Percentiles rank a stretch among this genome's conserved stretches.
phyloP scores from a whole-genome alignment of 1,284 basidiomycete species.

The Apiotrichum gracile region DNA sequence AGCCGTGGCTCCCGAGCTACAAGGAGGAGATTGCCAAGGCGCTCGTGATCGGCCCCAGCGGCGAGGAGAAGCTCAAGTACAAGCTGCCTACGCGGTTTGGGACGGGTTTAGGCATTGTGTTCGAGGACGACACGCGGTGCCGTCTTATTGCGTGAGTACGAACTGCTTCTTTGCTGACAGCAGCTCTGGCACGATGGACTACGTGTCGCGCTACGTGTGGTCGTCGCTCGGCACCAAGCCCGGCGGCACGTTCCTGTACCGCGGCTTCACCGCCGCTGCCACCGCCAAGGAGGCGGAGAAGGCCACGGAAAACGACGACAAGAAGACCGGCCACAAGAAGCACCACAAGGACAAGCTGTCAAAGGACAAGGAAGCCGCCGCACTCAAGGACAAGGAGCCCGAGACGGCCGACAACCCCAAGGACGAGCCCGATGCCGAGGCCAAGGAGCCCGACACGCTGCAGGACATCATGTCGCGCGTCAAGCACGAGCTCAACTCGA shows the following conservation, averaged over 20 bases:
- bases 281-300: constrained; percentile 15
- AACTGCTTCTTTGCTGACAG: neutral
- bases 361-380: neutral
- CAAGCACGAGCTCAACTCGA: constrained; percentile 7
- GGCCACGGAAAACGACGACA: constrained; percentile 6
- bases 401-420: neutral
- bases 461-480: neutral
- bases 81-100: constrained; percentile 43
- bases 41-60: constrained; percentile 48
- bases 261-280: constrained; percentile 48
- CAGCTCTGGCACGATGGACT: constrained; percentile 40
- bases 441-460: neutral
- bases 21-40: constrained; percentile 51
- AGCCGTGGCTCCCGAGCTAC: constrained; percentile 50
- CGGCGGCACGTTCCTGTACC: constrained; percentile 48
- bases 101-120: constrained; percentile 48
- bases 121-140: constrained; percentile 50
- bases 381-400: neutral
- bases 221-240: constrained; percentile 41
- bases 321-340: neutral
- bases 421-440: neutral
- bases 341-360: neutral
- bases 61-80: constrained; percentile 53
- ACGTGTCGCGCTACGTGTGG: constrained; percentile 44
- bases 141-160: constrained; percentile 46